These are phyloP conservation scores for Apostasia ramifera DNA, from an alignment of 106 monocot species.

Conservation along the genomic window DNA sequence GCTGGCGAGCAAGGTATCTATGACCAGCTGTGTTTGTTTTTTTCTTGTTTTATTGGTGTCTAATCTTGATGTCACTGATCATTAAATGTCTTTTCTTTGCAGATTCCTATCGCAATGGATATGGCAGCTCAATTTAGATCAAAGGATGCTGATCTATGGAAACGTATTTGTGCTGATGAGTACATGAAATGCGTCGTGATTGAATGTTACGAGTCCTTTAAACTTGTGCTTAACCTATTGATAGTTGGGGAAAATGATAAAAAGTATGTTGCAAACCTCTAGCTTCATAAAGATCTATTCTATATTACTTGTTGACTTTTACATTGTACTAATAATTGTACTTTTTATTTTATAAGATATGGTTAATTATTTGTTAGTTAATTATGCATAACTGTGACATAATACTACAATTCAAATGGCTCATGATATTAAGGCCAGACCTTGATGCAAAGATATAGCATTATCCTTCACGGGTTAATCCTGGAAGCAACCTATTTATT, in stretches of 20 bases:
- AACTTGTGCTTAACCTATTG: constrained; percentile 43
- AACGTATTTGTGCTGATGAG: constrained; percentile 38
- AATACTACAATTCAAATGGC: no score
- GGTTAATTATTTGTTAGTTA: no score
- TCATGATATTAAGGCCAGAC: no score
- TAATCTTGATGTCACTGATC: neutral
- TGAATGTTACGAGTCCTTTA: constrained; percentile 72
- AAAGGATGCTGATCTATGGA: constrained; percentile 55
- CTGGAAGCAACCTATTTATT: no score
- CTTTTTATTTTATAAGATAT: no score
- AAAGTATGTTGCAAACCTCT: constrained; percentile 16
- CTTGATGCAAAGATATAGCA: no score
- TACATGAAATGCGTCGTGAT: constrained; percentile 61
- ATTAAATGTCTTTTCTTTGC: neutral
- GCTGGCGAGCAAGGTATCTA: constrained; percentile 76
- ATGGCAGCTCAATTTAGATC: constrained; percentile 64
- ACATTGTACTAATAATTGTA: no score
- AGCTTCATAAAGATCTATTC: neutral
- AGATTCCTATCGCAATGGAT: constrained; percentile 82
- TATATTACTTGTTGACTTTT: neutral
- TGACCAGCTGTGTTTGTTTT: neutral
- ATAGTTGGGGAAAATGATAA: constrained; percentile 26
- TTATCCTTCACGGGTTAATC: no score
- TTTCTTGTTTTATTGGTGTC: neutral
- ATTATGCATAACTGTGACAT: no score